Base-by-base conservation (phyloP, 176 grass and related monocot species). In the Musa acuminata region DNA sequence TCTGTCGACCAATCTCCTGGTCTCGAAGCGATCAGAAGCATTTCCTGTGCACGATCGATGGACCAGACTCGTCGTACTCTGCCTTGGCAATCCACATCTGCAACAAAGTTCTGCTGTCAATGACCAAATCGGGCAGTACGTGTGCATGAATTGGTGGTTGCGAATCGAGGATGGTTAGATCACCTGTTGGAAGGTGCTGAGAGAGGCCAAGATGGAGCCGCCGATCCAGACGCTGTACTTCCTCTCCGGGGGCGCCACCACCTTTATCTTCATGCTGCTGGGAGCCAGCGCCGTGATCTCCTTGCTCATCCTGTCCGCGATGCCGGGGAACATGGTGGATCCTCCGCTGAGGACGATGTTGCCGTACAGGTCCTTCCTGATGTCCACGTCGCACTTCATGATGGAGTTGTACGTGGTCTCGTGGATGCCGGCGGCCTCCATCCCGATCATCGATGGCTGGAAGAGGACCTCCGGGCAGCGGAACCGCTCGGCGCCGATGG, bases 261-360 rank as follows among this genome's bases (percentile, higher is more conserved):
- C 92, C 89, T 96, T 96, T 54, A 96, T 96, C 89, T 96, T 96
- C 92, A 96, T 96, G 92, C 92, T 96, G 89, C 92, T 96, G 6
- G 92, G 92, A 59, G 92, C 92, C 26, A 96, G 72, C 16, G 92
- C 92, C 26, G 92, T 92, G 78, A 96, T 96, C 17, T 96, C 92
- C 87, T 92, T 96, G 89, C 89, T 92, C 92, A 96, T 96, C 75
- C 87, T 84, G 62, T 96, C 92, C 69, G 92, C 92, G 51, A 96
- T 96, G 0, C 92, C 89, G 20, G 89, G 82, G 82, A 96, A 96
- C 92, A 96, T 96, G 53, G 92, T 96, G 19, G 92, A 87, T 59
- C 92, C 92, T 75, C 92, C 92, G 83, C 82, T 85, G 59, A 96
- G 87, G 64, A 96, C 92, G 26, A 96, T 90, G 84, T 96, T 96